Base-by-base conservation (phyloP, 192 early-diverging fungal genomes). In the Ambispora gerdemannii region DNA sequence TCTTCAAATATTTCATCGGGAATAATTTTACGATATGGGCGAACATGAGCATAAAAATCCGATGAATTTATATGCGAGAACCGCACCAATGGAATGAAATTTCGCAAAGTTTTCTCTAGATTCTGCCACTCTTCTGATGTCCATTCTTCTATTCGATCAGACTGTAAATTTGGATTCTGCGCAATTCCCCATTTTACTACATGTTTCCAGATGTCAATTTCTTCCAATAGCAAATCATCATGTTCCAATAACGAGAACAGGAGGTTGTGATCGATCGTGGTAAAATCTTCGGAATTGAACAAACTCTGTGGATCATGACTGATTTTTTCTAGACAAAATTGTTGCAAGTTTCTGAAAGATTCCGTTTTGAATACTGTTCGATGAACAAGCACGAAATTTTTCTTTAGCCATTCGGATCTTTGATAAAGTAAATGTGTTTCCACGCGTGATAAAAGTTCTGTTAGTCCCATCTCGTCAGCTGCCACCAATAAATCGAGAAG, bases 381-480 rank as follows among this genome's bases (percentile, higher is more conserved):
- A 4, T 58, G 28, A 13, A 58, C 2, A 20, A 58, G 1, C 19
- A 30, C 55, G 24, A 58, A 58, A 24, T 58, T 58, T 10, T 58
- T 58, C 28, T 58, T 30, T 25, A 58, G 24, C 55, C 55, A 58
- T 58, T 58, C 24, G 55, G 24, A 58, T 58, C 28, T 58, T 10
- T 20, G 13, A 58, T 27, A 20, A 13, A 30, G 55, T 58, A 58
- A 15, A 43, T 43, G 38, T 0, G 1, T 13, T 30, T 58, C 22
- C 11, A 58, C 28, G 24, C 24, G 28, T 11, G 20, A 20, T 20
- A 58, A 30, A 58, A 58, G 55, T 58, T 58, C 55, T 58, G 11
- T 11, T 4, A 58, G 24, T 20, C 19, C 20, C 4, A 58, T 20
- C 24, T 58, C 55, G 24, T 58, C 55, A 13, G 55, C 55, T 25